A percentile compares a stretch with the other conserved stretches of the same genome.
These are phyloP conservation scores for Fusarium burgessii DNA, from an alignment of 2,329 filamentous ascomycete species.

Conservation along the genomic window DNA sequence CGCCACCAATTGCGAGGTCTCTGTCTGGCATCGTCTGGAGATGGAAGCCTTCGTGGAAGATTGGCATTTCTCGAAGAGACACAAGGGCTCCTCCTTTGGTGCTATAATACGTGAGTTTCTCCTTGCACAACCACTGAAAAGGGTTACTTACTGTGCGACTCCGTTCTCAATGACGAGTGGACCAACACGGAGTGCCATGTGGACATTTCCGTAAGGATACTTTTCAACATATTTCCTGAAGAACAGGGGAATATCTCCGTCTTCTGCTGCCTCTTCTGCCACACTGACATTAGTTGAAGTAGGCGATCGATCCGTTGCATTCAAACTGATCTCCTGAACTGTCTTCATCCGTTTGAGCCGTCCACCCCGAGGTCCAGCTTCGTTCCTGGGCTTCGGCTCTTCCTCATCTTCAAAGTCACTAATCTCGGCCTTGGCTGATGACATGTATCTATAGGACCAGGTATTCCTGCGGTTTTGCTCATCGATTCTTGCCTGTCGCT, in stretches of 20 bases:
- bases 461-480: neutral
- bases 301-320: constrained; percentile 17
- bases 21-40: constrained; percentile 35
- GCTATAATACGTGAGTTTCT: constrained; percentile 24
- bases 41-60: constrained; percentile 38
- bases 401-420: constrained; percentile 24
- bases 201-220: constrained; percentile 55
- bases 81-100: constrained; percentile 44
- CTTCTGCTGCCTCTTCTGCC: constrained; percentile 30
- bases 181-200: constrained; percentile 56
- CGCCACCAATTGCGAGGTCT: constrained; percentile 32
- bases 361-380: neutral
- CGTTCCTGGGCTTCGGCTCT: neutral
- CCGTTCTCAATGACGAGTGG: constrained; percentile 57
- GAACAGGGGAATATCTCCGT: constrained; percentile 48
- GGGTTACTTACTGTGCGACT: constrained; percentile 50
- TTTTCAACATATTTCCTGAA: constrained; percentile 47
- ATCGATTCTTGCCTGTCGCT: constrained; percentile 1
- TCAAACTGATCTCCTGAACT: constrained; percentile 11
- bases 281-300: constrained; percentile 25
- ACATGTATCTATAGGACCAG: neutral
- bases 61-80: constrained; percentile 42
- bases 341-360: constrained; percentile 25
- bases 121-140: neutral
- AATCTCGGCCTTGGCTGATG: neutral